Evolutionary conservation across 78 protist species (phyloP).

Genomic region (Dictyostelium intermedium): DNA sequence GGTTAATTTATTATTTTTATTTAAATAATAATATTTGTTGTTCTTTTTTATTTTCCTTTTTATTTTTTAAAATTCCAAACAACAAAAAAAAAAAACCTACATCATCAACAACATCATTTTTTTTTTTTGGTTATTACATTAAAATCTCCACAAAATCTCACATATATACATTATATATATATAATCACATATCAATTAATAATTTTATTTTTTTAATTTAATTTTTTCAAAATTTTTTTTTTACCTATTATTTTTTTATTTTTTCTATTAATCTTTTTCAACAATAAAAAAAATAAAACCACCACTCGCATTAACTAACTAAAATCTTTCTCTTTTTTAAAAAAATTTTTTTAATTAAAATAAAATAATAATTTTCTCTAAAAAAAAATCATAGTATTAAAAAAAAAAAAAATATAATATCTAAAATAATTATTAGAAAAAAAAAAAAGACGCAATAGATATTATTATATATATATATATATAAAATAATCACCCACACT

Average conservation of each 20-base stretch:
- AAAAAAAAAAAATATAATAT: neutral
- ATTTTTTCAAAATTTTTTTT: neutral
- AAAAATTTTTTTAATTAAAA: neutral
- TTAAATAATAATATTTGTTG: neutral
- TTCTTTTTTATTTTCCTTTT: neutral
- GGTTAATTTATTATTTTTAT: neutral
- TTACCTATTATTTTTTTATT: neutral
- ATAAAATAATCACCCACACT: too few species aligned
- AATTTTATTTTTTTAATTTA: neutral
- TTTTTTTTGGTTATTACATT: neutral
- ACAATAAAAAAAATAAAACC: neutral
- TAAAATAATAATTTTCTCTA: neutral
- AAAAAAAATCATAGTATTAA: neutral
- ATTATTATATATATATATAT: neutral
- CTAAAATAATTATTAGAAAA: neutral
- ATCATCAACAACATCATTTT: neutral
- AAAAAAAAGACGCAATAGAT: neutral
- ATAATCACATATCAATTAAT: neutral
- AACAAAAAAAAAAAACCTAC: neutral
- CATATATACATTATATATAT: neutral
- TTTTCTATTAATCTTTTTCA: neutral
- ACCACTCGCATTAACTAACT: neutral
- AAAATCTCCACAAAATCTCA: neutral
- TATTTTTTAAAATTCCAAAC: neutral
- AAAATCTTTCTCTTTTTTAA: neutral